Conservation (phyloP, 345 rosid genomes). For the Brassica incana region DNA sequence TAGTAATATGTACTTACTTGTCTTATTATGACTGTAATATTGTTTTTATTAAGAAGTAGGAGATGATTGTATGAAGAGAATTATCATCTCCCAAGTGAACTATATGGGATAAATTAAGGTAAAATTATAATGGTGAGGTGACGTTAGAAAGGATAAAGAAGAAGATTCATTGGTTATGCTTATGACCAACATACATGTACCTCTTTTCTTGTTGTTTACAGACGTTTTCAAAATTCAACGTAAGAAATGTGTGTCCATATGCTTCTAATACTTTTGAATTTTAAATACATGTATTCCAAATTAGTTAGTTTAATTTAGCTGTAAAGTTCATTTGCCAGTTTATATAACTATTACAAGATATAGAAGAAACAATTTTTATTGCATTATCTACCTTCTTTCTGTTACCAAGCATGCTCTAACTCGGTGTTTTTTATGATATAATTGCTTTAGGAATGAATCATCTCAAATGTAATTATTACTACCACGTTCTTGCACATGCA, state of each 20-base stretch:
- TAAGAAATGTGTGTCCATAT: conserved; percentile 9
- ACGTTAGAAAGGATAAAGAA: conserved; percentile 32
- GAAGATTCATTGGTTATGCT: conserved; percentile 4
- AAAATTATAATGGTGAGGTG: conserved; percentile 19
- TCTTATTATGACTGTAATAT: background rate
- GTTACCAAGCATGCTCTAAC: background rate
- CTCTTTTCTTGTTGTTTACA: background rate
- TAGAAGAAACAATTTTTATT: background rate
- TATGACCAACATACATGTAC: background rate
- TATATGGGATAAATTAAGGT: background rate
- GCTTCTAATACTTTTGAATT: conserved; percentile 9
- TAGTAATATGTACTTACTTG: conserved; percentile 7
- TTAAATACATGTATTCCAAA: background rate
- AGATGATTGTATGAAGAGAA: conserved; percentile 1
- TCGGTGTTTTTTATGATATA: background rate
- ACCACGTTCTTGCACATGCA: background rate
- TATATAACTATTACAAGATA: background rate
- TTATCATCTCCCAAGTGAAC: background rate
- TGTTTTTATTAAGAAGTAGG: background rate
- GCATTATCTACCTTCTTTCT: background rate
- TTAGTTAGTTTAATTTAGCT: conserved; percentile 9
- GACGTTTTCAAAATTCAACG: background rate
- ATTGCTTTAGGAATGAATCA: background rate
- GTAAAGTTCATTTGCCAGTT: conserved; percentile 19
- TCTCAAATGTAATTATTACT: background rate